phyloP scores from a whole-genome alignment of 352 stramenopile genomes.

The Phytophthora constricta region DNA sequence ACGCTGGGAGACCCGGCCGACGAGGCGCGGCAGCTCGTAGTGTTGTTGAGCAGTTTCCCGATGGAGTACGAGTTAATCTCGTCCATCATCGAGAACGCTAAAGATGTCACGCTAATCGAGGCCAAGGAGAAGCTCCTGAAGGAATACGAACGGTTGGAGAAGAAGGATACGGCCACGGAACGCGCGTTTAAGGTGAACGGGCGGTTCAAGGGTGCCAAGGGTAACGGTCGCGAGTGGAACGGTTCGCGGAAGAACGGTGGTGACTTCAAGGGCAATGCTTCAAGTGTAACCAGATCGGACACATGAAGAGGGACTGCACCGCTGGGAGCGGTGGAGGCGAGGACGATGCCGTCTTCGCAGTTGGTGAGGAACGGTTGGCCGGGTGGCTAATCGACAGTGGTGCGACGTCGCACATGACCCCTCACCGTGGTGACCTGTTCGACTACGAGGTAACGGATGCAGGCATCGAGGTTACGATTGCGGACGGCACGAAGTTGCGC shows the following conservation, averaged over 20 bases:
- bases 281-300: background rate
- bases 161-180: conserved; percentile 15
- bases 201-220: background rate
- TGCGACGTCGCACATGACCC: conserved; percentile 17
- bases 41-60: conserved; percentile 33
- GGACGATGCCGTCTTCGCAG: conserved; percentile 9
- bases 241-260: background rate
- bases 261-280: conserved; percentile 12
- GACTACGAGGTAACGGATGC: background rate
- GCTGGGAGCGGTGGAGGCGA: background rate
- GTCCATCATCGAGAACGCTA: conserved; percentile 27
- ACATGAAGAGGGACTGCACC: conserved; percentile 10
- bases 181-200: conserved; percentile 3
- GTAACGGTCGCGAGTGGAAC: conserved; percentile 4
- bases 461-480: conserved; percentile 28
- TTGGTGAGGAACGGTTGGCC: background rate
- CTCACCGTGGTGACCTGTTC: background rate
- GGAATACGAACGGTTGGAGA: conserved; percentile 18
- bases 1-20: conserved; percentile 29
- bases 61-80: conserved; percentile 32
- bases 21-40: conserved; percentile 28
- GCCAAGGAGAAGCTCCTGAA: no score
- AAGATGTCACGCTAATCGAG: no score
- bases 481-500: conserved; percentile 17
- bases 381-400: conserved; percentile 25